Evolutionary conservation across 2,329 filamentous ascomycete species (phyloP), one percentile per base, ranked within the genome.

Genomic region (Penicillium frequentans): DNA sequence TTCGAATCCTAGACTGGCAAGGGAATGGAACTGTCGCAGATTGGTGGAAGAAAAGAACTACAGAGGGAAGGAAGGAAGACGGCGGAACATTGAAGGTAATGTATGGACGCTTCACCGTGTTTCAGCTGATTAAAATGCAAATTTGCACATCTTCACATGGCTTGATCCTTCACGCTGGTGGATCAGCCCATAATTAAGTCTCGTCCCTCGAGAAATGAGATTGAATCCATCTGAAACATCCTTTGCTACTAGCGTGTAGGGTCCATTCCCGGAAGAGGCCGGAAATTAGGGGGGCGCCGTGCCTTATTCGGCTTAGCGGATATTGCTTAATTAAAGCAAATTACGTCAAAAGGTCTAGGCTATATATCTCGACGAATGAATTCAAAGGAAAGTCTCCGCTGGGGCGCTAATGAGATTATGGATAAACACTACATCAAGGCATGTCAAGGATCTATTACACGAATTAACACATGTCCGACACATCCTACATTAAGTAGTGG

Each of bases 141-240:
- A 21, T 48, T 33, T 48, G 13, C 46, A 48, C 27, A 33, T 48
- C 5, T 23, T 13, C 43, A 24, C 44, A 29, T n/a, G n/a, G 43
- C 27, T 27, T 47, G 29, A 9, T 31, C 24, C 45, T 29, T 33
- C 2, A 14, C 27, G 6, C 16, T 29, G 16, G 45, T 47, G 45
- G 27, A 35, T 35, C 46, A 24, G 19, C 9, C n/a, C n/a, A 16
- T 48, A 3, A 35, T 35, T 47, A 45, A 42, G 43, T 43, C 33
- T 24, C 37, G 49, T 52, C 53, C 52, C 26, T 27, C 9, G 29
- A 57, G 61, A 65, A 65, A 67, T 67, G 64, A 67, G 57, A 59
- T 61, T 55, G 19, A 23, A 49, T 55, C 46, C 35, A 64, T 54
- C 31, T 70, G 68, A 71, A 70, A 71, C 68, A 35, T 52, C 54